A percentile compares a stretch with the other conserved stretches of the same genome.
These are phyloP conservation scores for Aspergillus brunneoviolaceus DNA, from an alignment of 2,329 filamentous ascomycete species.

Conservation along the genomic window DNA sequence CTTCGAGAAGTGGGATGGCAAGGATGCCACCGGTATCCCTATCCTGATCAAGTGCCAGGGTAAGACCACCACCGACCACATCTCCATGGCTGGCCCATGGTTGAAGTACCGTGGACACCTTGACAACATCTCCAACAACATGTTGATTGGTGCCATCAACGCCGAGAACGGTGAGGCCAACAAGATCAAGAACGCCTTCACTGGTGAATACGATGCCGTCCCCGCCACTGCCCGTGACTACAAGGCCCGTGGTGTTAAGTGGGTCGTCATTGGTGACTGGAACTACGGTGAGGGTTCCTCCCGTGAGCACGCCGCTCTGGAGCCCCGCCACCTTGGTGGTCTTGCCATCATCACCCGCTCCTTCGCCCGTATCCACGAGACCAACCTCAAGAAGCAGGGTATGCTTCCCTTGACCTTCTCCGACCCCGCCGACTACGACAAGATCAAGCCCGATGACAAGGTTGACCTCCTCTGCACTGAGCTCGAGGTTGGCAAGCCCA, in stretches of 20 bases:
- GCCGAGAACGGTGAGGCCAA: conserved; percentile 95
- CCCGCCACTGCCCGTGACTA: conserved; percentile 95
- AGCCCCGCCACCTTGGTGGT: conserved; percentile 95
- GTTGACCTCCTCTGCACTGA: conserved; percentile 87
- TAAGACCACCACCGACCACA: conserved; percentile 97
- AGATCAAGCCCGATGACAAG: conserved; percentile 89
- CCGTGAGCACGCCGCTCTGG: conserved; percentile 95
- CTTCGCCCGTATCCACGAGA: conserved; percentile 99
- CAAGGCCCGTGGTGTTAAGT: conserved; percentile 93
- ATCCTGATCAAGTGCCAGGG: conserved; percentile 96
- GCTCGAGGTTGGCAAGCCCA: conserved; percentile 85
- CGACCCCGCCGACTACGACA: conserved; percentile 95
- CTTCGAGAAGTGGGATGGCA: conserved; percentile 87
- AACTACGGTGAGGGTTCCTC: conserved; percentile 99
- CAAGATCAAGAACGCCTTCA: conserved; percentile 91
- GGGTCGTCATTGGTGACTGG: conserved; percentile 98
- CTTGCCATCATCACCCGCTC: conserved; percentile 93
- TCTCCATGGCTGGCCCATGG: conserved; percentile 96
- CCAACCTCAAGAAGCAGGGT: conserved; percentile 99
- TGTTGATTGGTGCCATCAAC: conserved; percentile 97
- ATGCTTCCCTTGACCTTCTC: conserved; percentile 98
- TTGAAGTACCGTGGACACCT: conserved; percentile 98
- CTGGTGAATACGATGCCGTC: conserved; percentile 79
- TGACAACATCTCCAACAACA: conserved; percentile 99
- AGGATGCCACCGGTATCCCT: conserved; percentile 78